Evolutionary conservation across 495 filamentous ascomycete genomes (phyloP), one percentile per base, ranked within the genome.

Genomic region (Penicillium maclennaniae): DNA sequence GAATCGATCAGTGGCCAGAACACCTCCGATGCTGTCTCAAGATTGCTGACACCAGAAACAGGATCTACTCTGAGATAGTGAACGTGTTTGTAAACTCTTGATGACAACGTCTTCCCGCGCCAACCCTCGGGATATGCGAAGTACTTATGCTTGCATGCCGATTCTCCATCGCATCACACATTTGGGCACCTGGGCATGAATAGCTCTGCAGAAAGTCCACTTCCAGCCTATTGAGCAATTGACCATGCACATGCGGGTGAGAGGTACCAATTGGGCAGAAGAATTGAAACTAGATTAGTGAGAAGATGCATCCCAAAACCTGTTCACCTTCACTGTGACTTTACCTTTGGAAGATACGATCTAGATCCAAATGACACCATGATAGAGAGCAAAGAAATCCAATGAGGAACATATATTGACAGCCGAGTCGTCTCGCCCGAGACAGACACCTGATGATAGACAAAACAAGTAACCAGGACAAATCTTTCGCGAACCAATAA

Each of bases 341-440:
- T 23, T 23, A 23, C 23, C 23, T 23, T 23, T 34, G 31, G 9
- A 34, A 14, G 10, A 14, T 34, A 34, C 31, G 38, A 40, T 4
- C 38, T 19, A 19, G 16, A 7, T 7, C 4, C 38, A 40, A 14
- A 26, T 26, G 34, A 34, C 45, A 48, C 34, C 34, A 48, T 40
- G 38, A 40, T 40, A 9, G 31, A n/a, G 31, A 44, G 52, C 43
- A 55, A 46, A 44, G 46, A 49, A 49, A 16, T 47, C 62, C 25
- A 34, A 51, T 26, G 49, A 58, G 53, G 46, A 63, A 59, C 47
- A 52, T 59, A 59, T 66, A 66, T 66, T 66, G 60, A 66, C 63
- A 66, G 57, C 55, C 60, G 43, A 51, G 63, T 55, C 53, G 54
- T 49, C 59, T 56, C 58, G 45, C 49, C 47, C 34, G 51, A 54